Conservation (phyloP, 805 yeast species). For the Pichia insulana region DNA sequence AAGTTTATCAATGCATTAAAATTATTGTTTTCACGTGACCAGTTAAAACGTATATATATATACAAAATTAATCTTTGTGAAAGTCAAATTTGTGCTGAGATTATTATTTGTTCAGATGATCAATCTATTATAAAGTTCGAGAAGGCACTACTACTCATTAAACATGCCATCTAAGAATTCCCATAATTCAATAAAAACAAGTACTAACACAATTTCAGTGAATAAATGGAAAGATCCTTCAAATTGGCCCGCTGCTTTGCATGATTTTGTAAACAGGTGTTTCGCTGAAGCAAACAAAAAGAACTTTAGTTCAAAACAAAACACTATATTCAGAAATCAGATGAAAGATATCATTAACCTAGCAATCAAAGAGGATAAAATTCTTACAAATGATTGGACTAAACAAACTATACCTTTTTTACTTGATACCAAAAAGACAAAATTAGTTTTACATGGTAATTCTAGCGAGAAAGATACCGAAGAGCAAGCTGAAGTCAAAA, state of each 20-base stretch:
- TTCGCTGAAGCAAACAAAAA: constrained; percentile 34
- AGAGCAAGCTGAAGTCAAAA: not conserved
- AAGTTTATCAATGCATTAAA: too few species aligned
- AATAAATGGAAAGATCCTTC: constrained; percentile 21
- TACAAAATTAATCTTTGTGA: too few species aligned
- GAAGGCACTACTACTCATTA: too few species aligned
- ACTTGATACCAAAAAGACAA: constrained; percentile 6
- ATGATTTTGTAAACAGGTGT: constrained; percentile 39
- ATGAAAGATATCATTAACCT: constrained; percentile 39
- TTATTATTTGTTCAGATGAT: too few species aligned
- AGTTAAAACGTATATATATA: too few species aligned
- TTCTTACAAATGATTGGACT: constrained; percentile 48
- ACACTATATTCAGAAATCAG: constrained; percentile 36
- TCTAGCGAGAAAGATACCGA: not conserved
- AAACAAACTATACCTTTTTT: constrained; percentile 41
- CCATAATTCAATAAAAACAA: too few species aligned
- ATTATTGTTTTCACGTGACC: too few species aligned
- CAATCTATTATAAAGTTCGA: too few species aligned
- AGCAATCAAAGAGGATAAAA: constrained; percentile 36
- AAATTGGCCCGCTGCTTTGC: constrained; percentile 50
- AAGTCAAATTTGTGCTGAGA: too few species aligned
- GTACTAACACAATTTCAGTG: too few species aligned
- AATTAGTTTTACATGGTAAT: constrained; percentile 18
- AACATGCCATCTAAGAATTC: not conserved
- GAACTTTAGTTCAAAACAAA: constrained; percentile 21